Evolutionary conservation across 371 early-diverging fungal genomes (phyloP).

Genomic region (Thermomucor indicae-seudaticae): DNA sequence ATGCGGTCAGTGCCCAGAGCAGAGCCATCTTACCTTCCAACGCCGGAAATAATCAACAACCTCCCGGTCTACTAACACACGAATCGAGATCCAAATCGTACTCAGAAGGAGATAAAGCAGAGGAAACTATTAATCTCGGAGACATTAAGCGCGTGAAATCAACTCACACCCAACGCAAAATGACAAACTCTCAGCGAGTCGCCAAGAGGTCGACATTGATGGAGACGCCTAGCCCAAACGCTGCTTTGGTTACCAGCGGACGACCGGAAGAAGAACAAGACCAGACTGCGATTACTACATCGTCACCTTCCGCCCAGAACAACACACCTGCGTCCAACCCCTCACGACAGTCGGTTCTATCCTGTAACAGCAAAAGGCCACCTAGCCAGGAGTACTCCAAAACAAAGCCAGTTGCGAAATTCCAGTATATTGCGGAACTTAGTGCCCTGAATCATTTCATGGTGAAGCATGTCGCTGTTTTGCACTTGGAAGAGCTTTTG

Average conservation of each 20-base stretch:
- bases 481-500: conserved; percentile 70
- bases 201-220: conserved; percentile 58
- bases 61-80: conserved; percentile 3
- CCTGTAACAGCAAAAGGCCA: background rate
- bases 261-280: conserved; percentile 7
- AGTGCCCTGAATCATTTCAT: conserved; percentile 80
- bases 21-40: background rate
- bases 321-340: conserved; percentile 3
- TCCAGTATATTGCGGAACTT: conserved; percentile 74
- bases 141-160: conserved; percentile 65
- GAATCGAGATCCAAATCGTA: conserved; percentile 4
- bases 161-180: conserved; percentile 50
- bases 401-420: conserved; percentile 36
- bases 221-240: conserved; percentile 44
- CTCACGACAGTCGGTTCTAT: background rate
- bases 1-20: background rate
- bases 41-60: background rate
- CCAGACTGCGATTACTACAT: background rate
- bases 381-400: conserved; percentile 23
- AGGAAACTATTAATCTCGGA: conserved; percentile 42
- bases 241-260: conserved; percentile 22
- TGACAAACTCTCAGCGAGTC: conserved; percentile 53
- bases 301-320: background rate
- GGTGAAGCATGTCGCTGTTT: conserved; percentile 82
- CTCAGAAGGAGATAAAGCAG: background rate